Conservation (phyloP, 257 asterid genomes). For the Sherardia arvensis region DNA sequence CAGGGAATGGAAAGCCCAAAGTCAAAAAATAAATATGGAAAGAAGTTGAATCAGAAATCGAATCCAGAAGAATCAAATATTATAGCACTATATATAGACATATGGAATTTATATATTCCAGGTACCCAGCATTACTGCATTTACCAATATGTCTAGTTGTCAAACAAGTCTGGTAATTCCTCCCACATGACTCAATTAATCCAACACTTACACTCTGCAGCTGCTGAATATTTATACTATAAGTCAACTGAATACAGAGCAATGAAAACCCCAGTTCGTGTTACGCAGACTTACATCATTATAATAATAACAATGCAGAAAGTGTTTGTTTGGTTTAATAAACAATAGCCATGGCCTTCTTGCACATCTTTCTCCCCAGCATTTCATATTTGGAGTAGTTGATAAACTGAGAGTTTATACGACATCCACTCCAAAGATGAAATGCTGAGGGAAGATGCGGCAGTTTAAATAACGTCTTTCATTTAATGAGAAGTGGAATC, state of each 20-base stretch:
- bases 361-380: not conserved
- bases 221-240: not conserved
- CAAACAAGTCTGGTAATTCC: not conserved
- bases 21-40: not conserved
- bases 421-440: conserved; percentile 46
- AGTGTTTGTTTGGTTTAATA: not conserved
- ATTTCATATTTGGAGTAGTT: conserved; percentile 6
- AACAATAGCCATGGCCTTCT: not conserved
- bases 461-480: conserved; percentile 17
- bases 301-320: not conserved
- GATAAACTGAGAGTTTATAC: not conserved
- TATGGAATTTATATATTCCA: not conserved
- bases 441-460: conserved; percentile 40
- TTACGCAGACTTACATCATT: conserved; percentile 10
- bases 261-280: not conserved
- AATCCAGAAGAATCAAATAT: not conserved
- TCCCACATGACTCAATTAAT: not conserved
- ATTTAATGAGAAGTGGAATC: conserved; percentile 32
- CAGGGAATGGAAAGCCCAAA: too few species aligned
- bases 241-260: conserved; percentile 1
- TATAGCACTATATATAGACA: too few species aligned
- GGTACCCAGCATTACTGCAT: not conserved
- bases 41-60: not conserved
- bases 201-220: not conserved
- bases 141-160: not conserved